Percentiles rank a stretch among this genome's conserved stretches.
Evolutionary conservation across 345 rosid genomes (phyloP).

Genomic region (Melaleuca alternifolia): DNA sequence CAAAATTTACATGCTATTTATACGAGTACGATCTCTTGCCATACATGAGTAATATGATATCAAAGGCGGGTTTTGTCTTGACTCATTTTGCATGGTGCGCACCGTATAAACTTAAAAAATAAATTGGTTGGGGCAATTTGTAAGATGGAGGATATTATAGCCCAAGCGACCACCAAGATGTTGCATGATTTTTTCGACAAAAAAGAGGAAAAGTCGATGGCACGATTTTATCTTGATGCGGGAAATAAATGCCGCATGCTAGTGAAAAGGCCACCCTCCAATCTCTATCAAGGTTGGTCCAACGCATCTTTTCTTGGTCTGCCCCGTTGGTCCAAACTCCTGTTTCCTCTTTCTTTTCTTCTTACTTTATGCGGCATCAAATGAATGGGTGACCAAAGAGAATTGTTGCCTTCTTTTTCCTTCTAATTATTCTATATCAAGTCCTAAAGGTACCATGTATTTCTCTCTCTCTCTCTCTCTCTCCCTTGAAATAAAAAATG

Average conservation of each 20-base stretch:
- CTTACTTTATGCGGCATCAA: background rate
- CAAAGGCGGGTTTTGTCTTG: fast-evolving
- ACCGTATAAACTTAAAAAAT: background rate
- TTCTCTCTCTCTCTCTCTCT: background rate
- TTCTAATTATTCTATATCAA: background rate
- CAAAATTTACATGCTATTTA: background rate
- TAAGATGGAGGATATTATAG: background rate
- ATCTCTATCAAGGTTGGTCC: background rate
- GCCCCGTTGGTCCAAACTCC: background rate
- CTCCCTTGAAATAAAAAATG: background rate
- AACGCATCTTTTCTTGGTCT: background rate
- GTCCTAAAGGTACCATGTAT: background rate
- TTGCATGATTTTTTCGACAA: background rate
- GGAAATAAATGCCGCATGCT: background rate
- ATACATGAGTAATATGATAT: background rate
- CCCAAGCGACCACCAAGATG: background rate
- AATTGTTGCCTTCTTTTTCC: background rate
- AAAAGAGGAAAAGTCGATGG: background rate
- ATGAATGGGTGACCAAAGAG: background rate
- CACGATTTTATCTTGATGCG: background rate
- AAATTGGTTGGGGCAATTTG: background rate
- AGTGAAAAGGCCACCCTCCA: background rate
- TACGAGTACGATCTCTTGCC: fast-evolving
- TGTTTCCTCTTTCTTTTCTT: background rate
- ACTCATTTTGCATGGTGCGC: fast-evolving